Base-by-base conservation (phyloP, 345 rosid genomes). In the Toxicodendron radicans region DNA sequence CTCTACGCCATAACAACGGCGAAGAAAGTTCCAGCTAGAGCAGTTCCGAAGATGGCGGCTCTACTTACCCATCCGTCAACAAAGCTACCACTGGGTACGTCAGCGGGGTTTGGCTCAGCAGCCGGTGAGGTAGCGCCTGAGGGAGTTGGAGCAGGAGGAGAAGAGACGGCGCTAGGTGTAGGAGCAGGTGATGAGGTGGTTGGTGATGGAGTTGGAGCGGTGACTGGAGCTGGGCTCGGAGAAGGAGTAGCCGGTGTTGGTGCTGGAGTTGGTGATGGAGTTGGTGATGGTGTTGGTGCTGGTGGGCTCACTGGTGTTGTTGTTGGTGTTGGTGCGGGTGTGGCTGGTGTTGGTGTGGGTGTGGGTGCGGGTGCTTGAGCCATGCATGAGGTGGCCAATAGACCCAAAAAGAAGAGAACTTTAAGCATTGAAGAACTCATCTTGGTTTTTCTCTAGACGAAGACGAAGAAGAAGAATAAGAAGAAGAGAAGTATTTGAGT, bases 341-440 rank as follows among this genome's bases (percentile, higher is more conserved):
- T 68, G 14, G 78, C 27, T 1, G 91, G 83, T 4, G 83, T 1
- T 1, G 85, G 75, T 3, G 75, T 48, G 17, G 76, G 73, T 0
- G 91, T 23, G 1, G 90, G 82, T 1, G 85, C 83, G 0, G 97
- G 97, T 23, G 97, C 87, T 75, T 91, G 98, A 17, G 94, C 88
- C 77, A 84, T 52, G 82, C 91, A 88, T 0, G 97, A 85, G 13
- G 88, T 86, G 63, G 87, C 91, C 80, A 93, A 73, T 69, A 93
- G 88, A 74, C 90, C 87, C 24, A 93, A 76, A 76, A 91, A 66
- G 70, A 91, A 57, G 73, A 91, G 66, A 35, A 81, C 85, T 74
- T 88, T 83, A 30, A 85, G 53, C 71, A 83, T 73, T 41, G 83
- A 69, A 38, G 84, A 84, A 82, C 64, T 79, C 98, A 93, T 91